Conservation (phyloP, 352 stramenopile genomes). For the Phytophthora kernoviae region DNA sequence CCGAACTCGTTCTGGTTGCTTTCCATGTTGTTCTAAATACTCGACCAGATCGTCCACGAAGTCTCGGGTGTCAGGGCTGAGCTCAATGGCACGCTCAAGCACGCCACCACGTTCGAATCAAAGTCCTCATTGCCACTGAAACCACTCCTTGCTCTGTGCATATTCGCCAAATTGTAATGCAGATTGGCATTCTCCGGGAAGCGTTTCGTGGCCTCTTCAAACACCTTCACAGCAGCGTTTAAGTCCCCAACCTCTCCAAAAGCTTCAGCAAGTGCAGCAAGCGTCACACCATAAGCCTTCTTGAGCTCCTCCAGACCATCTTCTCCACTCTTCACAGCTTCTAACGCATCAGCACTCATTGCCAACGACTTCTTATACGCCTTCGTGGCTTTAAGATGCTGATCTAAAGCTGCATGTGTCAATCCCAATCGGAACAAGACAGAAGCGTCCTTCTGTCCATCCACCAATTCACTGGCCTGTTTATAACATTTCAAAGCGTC, state of each 20-base stretch:
- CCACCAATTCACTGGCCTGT: slow-evolving; percentile 34
- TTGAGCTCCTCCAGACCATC: slow-evolving; percentile 23
- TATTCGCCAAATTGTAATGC: slow-evolving; percentile 74
- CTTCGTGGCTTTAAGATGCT: slow-evolving; percentile 38
- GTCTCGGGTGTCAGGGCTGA: slow-evolving; percentile 43
- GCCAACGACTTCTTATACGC: slow-evolving; percentile 42
- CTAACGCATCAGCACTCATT: slow-evolving; percentile 28
- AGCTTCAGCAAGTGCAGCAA: slow-evolving; percentile 58
- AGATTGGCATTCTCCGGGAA: slow-evolving; percentile 58
- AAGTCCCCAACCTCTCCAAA: slow-evolving; percentile 63
- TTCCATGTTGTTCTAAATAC: slow-evolving; percentile 40
- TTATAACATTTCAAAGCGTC: slow-evolving; percentile 47
- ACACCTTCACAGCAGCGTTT: slow-evolving; percentile 51
- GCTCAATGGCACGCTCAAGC: slow-evolving; percentile 49
- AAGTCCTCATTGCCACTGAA: slow-evolving; percentile 21
- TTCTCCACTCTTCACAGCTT: slow-evolving; percentile 11
- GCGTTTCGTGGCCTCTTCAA: slow-evolving; percentile 37
- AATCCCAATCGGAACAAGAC: slow-evolving; percentile 63
- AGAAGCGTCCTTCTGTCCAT: slow-evolving; percentile 44
- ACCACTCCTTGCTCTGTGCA: slow-evolving; percentile 55
- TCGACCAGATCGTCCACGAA: slow-evolving; percentile 58
- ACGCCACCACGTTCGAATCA: slow-evolving; percentile 25
- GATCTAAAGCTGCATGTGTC: slow-evolving; percentile 36
- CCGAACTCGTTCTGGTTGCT: slow-evolving; percentile 16
- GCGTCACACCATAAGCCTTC: slow-evolving; percentile 56